Conservation (phyloP, 176 grass and related monocot species). For the Ensete ventricosum region DNA sequence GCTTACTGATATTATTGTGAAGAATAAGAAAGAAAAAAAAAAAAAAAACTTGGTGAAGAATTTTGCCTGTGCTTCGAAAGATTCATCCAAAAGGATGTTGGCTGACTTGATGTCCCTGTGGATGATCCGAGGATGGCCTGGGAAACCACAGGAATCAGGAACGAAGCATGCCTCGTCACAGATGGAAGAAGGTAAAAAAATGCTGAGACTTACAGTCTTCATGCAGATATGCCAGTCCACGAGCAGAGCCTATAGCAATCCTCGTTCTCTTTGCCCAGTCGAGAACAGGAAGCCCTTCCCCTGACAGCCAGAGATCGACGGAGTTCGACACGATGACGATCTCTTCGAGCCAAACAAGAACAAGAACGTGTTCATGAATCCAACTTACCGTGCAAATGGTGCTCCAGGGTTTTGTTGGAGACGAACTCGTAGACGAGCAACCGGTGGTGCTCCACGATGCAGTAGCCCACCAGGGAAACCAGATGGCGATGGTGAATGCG, state of each 20-base stretch:
- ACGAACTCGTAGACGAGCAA: too few relatives aligned
- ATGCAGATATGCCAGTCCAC: constrained; percentile 68
- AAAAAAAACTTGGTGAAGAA: neutral
- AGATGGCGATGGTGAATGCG: too few relatives aligned
- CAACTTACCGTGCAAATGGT: constrained; percentile 44
- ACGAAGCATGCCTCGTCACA: too few relatives aligned
- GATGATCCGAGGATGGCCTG: constrained; percentile 86
- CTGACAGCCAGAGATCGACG: neutral
- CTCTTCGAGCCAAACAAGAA: too few relatives aligned
- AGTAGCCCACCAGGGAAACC: too few relatives aligned
- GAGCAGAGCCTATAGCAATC: constrained; percentile 67
- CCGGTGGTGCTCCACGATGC: too few relatives aligned
- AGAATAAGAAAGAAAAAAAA: too few relatives aligned
- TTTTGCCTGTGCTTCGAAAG: constrained; percentile 61
- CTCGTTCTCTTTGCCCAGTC: constrained; percentile 71
- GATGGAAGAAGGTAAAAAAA: neutral
- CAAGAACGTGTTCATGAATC: too few relatives aligned
- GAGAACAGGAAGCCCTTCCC: constrained; percentile 35
- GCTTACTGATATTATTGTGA: too few relatives aligned
- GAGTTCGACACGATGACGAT: too few relatives aligned
- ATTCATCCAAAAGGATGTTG: constrained; percentile 77
- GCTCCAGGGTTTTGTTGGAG: constrained; percentile 50
- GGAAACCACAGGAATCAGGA: neutral
- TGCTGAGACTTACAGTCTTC: constrained; percentile 64
- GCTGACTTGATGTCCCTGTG: constrained; percentile 88